Conservation (phyloP, 2,329 filamentous ascomycete species). For the Knoxdaviesia capensis region DNA sequence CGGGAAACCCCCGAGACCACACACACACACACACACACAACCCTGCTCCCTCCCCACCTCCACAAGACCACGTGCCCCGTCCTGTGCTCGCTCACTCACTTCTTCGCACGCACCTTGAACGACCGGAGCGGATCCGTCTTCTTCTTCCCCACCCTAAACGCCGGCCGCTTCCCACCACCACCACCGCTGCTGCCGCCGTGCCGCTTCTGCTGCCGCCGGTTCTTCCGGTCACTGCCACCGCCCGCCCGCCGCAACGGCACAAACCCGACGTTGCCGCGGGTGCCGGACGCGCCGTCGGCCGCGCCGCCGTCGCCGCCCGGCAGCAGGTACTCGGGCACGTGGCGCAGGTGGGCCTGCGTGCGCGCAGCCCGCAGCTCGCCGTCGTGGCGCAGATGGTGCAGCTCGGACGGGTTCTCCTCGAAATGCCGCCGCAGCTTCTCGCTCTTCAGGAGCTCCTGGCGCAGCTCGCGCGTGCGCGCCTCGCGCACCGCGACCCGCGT, state of each 20-base stretch:
- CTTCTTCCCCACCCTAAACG: slow-evolving; percentile 25
- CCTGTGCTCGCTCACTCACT: slow-evolving; percentile 4
- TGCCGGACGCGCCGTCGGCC: slow-evolving; percentile 45
- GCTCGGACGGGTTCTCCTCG: slow-evolving; percentile 84
- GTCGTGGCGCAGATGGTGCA: slow-evolving; percentile 77
- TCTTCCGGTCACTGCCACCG: not conserved
- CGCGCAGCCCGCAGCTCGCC: slow-evolving; percentile 66
- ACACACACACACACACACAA: not conserved
- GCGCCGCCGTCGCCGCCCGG: slow-evolving; percentile 36
- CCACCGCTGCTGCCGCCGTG: slow-evolving; percentile 17
- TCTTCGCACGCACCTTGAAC: slow-evolving; percentile 47
- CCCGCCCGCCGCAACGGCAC: slow-evolving; percentile 42
- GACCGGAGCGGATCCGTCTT: slow-evolving; percentile 76
- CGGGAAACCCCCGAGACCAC: not conserved
- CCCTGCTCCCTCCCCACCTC: too few species aligned
- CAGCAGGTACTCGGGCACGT: slow-evolving; percentile 85
- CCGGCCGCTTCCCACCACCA: slow-evolving; percentile 11
- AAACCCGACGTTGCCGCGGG: slow-evolving; percentile 51
- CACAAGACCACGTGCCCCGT: too few species aligned
- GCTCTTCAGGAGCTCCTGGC: slow-evolving; percentile 76
- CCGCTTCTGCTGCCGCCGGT: slow-evolving; percentile 19
- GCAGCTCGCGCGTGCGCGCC: slow-evolving; percentile 70
- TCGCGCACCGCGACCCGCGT: slow-evolving; percentile 80
- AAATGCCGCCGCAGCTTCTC: slow-evolving; percentile 93
- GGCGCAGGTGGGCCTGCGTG: slow-evolving; percentile 75